Base-by-base conservation (phyloP, 345 rosid species). In the Citrus unshiu region DNA sequence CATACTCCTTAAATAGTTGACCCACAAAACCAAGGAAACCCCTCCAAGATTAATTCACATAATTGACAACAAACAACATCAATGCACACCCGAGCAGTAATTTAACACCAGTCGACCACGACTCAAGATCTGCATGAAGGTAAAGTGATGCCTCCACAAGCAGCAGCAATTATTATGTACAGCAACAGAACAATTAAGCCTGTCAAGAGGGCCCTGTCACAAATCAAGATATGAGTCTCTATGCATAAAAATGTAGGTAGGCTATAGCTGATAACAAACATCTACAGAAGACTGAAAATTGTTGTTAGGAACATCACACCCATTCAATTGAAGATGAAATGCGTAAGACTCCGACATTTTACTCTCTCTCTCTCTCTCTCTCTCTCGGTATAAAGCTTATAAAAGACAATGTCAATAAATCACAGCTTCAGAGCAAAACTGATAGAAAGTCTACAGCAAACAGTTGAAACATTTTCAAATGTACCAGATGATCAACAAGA, bases 141-240 rank as follows among this genome's bases (percentile, higher is more conserved):
- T 76, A 96, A 76, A 57, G 93, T 88, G 84, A 94, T 84, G 89
- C 99, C 98, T 82, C 99, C 98, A 54, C 99, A 96, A 80, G 88
- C 87, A 78, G 89, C 97, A 72, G 99, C 98, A 68, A 96, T 93
- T 60, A 96, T 87, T 73, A 94, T 83, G 86, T 93, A 96, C 64
- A 96, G 88, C 85, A 94, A 79, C 75, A 94, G 78, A 79, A 96
- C 91, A 66, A 96, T 93, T 88, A 92, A 82, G 84, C 88, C 84
- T 22, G 98, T 96, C 84, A 96, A 81, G 85, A 96, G 32, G 46
- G 90, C 93, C 98, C 98, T 94, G 96, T 77, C 65, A 84, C 76
- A 85, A 19, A 66, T 5, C 63, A 72, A 60, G 7, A 16, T 21
- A 27, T 21, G 67, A 66, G 65, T 74, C 72, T 30, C 39, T 29